phyloP scores from a whole-genome alignment of 2,329 filamentous ascomycete species.

The Beauveria sp. region DNA sequence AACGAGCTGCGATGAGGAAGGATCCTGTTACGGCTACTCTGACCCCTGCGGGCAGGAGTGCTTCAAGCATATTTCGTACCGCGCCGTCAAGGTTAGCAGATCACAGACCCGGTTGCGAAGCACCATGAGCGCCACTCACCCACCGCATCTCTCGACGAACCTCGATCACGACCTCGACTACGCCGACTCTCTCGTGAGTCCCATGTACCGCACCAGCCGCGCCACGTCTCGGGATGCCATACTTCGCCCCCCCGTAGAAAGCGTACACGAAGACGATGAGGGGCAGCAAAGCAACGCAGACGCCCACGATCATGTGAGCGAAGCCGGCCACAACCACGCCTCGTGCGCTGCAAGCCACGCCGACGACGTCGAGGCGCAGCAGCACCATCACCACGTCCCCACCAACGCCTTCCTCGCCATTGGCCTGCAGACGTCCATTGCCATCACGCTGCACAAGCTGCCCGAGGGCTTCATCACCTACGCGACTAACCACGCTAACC shows the following conservation, averaged over 20 bases:
- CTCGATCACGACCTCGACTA: conserved; percentile 22
- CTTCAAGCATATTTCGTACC: conserved; percentile 48
- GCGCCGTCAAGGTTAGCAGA: conserved; percentile 25
- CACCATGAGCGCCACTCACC: conserved; percentile 29
- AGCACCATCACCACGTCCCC: conserved; percentile 89
- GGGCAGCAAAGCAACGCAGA: conserved; percentile 25
- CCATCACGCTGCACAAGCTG: conserved; percentile 93
- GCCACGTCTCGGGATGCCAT: conserved; percentile 33
- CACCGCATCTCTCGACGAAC: conserved; percentile 18
- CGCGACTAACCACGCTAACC: conserved; percentile 94
- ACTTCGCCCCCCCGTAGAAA: conserved; percentile 13
- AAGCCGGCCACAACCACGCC: conserved; percentile 6
- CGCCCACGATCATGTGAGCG: conserved; percentile 30
- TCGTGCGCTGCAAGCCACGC: conserved; percentile 24
- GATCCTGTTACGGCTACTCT: conserved; percentile 56
- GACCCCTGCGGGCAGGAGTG: conserved; percentile 61
- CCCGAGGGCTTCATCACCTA: conserved; percentile 87
- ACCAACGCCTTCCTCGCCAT: conserved; percentile 90
- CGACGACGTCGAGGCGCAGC: conserved; percentile 41
- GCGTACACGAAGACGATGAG: conserved; percentile 13
- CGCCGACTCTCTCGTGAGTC: conserved; percentile 23
- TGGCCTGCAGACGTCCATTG: conserved; percentile 90
- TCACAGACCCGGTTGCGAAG: conserved; percentile 33
- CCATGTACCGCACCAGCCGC: conserved; percentile 28
- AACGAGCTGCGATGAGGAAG: conserved; percentile 51